Evolutionary conservation across 202 grass and related monocot genomes (phyloP), one percentile per base, ranked within the genome.

Genomic region (Brachypodium distachyon): DNA sequence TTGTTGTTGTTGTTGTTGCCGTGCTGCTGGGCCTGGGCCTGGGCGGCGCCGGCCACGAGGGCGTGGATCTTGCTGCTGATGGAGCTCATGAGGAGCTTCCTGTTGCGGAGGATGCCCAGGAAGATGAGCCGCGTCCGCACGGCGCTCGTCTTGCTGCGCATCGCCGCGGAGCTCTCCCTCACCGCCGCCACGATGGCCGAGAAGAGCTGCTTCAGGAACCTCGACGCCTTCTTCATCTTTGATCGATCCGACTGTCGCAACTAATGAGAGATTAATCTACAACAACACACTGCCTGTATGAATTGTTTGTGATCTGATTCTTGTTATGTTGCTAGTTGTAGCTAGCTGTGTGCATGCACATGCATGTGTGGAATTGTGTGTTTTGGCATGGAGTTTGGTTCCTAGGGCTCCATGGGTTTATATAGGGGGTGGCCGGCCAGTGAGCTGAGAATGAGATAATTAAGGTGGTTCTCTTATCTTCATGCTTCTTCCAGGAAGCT

Each of bases 41-140:
- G 44, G 55, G 22, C 13, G 4, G 33, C 12, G 52, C 79, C 63
- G 36, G 72, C 70, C 72, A 91, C 73, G 71, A 93, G 28, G 13
- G 85, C 81, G 76, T 93, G 59, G 74, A 97, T 97, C 88, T 93
- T 97, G 53, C 47, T 76, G 72, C 80, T 88, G 85, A 97, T 91
- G 57, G 85, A 76, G 80, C 77, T 87, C 22, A 81, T 78, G 26
- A 93, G 76, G 56, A 97, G 77, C 81, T 87, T 93, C 84, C 72
- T 97, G 74, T 91, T 91, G 54, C 81, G 83, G 62, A 93, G 71
- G 63, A 97, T 66, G 67, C 86, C 37, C 22, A 97, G 70, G 9
- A 97, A 36, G 70, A 93, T 1, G 81, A 91, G 65, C 29, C 93
- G 73, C 51, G 83, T 93, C 51, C 85, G 82, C 17, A 79, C 38